Evolutionary conservation across 2,329 filamentous ascomycete species (phyloP), one percentile per base, ranked within the genome.

Genomic region (Penicillium verrucosum): DNA sequence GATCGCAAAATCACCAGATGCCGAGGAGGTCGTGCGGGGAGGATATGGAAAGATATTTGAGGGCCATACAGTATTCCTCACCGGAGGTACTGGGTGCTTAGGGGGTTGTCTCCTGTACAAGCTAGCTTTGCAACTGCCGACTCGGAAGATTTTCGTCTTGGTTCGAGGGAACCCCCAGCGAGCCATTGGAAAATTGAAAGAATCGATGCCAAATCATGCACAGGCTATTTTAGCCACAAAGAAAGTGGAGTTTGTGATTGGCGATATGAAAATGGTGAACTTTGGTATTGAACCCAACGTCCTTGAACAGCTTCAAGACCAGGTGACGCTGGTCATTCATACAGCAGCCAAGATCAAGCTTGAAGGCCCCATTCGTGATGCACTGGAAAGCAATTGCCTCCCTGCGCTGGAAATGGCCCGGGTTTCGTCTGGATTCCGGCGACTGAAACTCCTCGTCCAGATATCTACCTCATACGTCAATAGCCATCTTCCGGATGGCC

Each of bases 91-190:
- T 3, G 70, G 70, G 16, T 70, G 66, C 25, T 60, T 70, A 12
- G 71, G 71, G 12, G 70, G 70, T 27, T 71, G 69, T 54, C 68
- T 73, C 25, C 52, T 73, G 5, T 70, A 71, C 57, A 73, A 73
- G 37, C 38, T 73, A 37, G 63, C 70, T 11, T 38, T 69, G 21
- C 71, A 72, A 51, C 60, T 73, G 0, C 70, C 70, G 12, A 70
- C 68, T 1, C 64, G 59, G 29, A 71, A 65, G 34, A 69, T 73
- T 18, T 73, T 67, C 29, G 63, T 66, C 1, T 57, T 73, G 6
- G 62, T 70, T 21, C 67, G 71, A 2, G 63, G 62, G 8, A 60
- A 62, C 5, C 52, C 64, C 0, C 52, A 67, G 10, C 25, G 49
- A 18, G 71, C 71, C 5, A 63, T 69, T 32, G 52, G 62, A 21